Percentiles rank a stretch among this genome's conserved stretches.
Evolutionary conservation across 1,284 basidiomycete genomes (phyloP).

Genomic region (Puccinia novopanici): DNA sequence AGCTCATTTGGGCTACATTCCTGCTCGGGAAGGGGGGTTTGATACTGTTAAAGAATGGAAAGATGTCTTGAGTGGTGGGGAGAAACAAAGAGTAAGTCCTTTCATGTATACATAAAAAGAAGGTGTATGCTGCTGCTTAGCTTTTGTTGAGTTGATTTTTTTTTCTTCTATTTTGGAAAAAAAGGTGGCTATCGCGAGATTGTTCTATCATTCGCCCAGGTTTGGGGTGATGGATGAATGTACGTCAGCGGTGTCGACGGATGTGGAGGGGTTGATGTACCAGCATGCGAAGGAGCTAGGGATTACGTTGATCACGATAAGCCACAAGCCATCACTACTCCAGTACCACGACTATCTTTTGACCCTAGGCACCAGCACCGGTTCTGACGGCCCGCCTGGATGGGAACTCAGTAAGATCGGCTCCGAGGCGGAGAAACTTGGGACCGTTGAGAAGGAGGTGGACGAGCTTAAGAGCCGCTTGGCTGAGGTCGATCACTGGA

Average conservation of each 20-base stretch:
- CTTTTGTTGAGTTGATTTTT: background rate
- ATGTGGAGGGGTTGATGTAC: constrained; percentile 95
- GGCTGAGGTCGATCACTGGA: constrained; percentile 60
- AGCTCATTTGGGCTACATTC: constrained; percentile 82
- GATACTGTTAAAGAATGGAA: constrained; percentile 91
- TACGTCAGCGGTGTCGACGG: constrained; percentile 92
- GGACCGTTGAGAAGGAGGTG: constrained; percentile 65
- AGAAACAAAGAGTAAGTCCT: constrained; percentile 80
- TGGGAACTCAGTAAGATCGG: constrained; percentile 75
- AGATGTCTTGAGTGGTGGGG: constrained; percentile 84
- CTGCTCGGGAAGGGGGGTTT: constrained; percentile 85
- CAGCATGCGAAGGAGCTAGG: constrained; percentile 86
- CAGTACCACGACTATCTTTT: constrained; percentile 82
- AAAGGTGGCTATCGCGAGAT: constrained; percentile 79
- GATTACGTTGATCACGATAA: constrained; percentile 85
- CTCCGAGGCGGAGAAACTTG: constrained; percentile 68
- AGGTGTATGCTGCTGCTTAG: background rate
- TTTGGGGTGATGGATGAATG: constrained; percentile 74
- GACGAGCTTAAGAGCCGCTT: constrained; percentile 59
- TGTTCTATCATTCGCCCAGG: constrained; percentile 76
- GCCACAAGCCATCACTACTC: constrained; percentile 74
- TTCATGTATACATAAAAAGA: background rate
- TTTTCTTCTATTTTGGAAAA: constrained; percentile 27
- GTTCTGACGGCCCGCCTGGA: background rate
- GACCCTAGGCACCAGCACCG: constrained; percentile 66